Conservation (phyloP, 192 early-diverging fungal genomes). For the Backusella tuberculispora region DNA sequence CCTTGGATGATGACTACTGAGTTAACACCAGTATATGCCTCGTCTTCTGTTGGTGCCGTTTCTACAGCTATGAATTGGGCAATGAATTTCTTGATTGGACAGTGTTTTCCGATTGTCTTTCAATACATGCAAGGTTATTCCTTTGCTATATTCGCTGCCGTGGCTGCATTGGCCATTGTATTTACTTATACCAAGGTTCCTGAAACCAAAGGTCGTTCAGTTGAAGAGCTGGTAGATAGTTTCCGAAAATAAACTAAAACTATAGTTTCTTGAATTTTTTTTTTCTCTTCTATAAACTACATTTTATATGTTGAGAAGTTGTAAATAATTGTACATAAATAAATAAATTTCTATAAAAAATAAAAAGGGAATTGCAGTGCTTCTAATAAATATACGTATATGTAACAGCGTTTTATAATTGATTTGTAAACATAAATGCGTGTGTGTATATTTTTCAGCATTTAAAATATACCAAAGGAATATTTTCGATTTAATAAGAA, state of each 20-base stretch:
- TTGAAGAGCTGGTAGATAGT: conserved; percentile 57
- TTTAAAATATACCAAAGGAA: not conserved
- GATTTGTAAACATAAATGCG: too few relatives aligned
- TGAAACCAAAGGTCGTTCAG: conserved; percentile 57
- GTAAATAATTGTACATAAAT: conserved; percentile 6
- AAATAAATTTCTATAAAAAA: not conserved
- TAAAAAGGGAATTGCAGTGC: not conserved
- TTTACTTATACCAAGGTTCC: conserved; percentile 51
- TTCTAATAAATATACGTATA: not conserved
- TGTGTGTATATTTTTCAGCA: too few relatives aligned
- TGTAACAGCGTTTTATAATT: too few relatives aligned
- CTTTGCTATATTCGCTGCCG: conserved; percentile 24
- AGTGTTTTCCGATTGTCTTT: conserved; percentile 39
- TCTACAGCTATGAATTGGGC: conserved; percentile 76
- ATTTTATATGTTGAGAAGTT: not conserved
- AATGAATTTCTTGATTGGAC: conserved; percentile 49
- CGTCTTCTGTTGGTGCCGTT: conserved; percentile 68
- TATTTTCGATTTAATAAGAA: not conserved
- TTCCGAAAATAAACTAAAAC: not conserved
- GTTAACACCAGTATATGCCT: conserved; percentile 72
- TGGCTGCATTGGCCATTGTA: conserved; percentile 16
- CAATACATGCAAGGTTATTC: conserved; percentile 55
- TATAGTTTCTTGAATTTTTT: not conserved
- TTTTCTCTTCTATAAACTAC: not conserved
- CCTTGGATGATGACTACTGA: conserved; percentile 83